Conservation (phyloP, 495 filamentous ascomycete genomes). For the Beverwykella pulmonaria region DNA sequence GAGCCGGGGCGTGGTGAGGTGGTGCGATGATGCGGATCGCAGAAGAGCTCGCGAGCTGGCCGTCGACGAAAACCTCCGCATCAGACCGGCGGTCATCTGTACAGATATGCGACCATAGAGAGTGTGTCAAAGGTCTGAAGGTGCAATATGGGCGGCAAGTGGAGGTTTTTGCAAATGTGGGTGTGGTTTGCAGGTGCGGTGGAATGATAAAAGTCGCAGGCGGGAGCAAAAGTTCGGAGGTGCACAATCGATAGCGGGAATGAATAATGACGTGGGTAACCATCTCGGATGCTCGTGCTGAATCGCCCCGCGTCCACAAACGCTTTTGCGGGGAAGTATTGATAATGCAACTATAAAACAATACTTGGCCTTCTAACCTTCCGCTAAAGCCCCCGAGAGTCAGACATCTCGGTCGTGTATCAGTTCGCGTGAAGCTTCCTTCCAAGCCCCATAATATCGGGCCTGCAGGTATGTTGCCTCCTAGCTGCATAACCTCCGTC, state of each 20-base stretch:
- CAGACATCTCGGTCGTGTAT: too few relatives aligned
- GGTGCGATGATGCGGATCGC: not conserved
- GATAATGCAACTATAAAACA: not conserved
- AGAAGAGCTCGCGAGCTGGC: constrained; percentile 32
- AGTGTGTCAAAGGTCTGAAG: not conserved
- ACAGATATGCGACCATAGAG: constrained; percentile 32
- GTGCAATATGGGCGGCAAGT: not conserved
- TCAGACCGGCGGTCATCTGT: constrained; percentile 43
- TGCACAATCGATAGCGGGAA: constrained; percentile 20
- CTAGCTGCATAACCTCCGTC: too few relatives aligned
- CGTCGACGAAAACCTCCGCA: constrained; percentile 45
- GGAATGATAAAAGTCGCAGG: not conserved
- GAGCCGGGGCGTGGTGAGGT: constrained; percentile 12
- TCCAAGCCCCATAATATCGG: too few relatives aligned
- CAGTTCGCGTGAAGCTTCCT: too few relatives aligned
- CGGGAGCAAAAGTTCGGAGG: not conserved
- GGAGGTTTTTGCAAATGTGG: too few relatives aligned
- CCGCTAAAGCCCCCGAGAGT: too few relatives aligned
- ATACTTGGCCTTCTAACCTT: too few relatives aligned
- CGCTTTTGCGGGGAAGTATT: not conserved
- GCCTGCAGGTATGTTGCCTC: too few relatives aligned
- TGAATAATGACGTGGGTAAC: constrained; percentile 21
- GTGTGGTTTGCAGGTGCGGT: not conserved
- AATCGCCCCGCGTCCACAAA: not conserved
- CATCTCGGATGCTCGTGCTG: not conserved